Base-by-base conservation (phyloP, 2,329 filamentous ascomycete species). In the Ophiostoma himal-ulmi region DNA sequence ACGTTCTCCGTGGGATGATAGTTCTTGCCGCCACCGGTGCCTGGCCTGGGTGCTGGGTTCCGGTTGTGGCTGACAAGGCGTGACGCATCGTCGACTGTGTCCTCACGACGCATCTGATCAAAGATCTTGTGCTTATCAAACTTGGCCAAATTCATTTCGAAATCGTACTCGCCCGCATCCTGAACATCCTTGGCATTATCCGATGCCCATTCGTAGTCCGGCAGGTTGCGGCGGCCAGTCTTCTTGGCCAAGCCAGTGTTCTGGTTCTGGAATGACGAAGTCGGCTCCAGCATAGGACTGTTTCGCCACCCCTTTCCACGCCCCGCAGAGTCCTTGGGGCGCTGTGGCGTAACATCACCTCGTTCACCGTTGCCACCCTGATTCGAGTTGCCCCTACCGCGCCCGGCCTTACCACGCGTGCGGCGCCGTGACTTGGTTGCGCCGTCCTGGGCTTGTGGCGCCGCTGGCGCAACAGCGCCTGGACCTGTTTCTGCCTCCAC, bases 171-270 rank as follows among this genome's bases (percentile, higher is more conserved):
- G 13, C 91, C 92, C 83, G 95, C 87, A 77, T 96, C 94, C 80
- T 94, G 92, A 30, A 95, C 92, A 77, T 98, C 95, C 0, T 93
- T 97, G 30, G 94, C 94, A 76, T 98, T 94, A 77, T 97, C 95
- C 0, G 94, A 97, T 4, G 92, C 93, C 94, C 94, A 98, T 3
- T 93, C 94, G 77, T 93, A 96, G 62, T 92, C 86, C 10, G 67
- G 10, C 79, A 39, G 77, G 78, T 65, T 78, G 79, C 74, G 79
- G 82, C 70, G 78, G 81, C 72, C 81, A 83, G 75, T 82, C 80
- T 73, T 85, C 78, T 78, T 89, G 82, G 85, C 93, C 0, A 85
- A 84, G 62, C 83, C 81, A 75, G 86, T 89, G 0, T 87, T 87
- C 76, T 89, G 88, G 0, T 87, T 87, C 76, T 89, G 88, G 72